Evolutionary conservation across 306 rosid species (phyloP), one percentile per base, ranked within the genome.

Genomic region (Sesbania bispinosa): DNA sequence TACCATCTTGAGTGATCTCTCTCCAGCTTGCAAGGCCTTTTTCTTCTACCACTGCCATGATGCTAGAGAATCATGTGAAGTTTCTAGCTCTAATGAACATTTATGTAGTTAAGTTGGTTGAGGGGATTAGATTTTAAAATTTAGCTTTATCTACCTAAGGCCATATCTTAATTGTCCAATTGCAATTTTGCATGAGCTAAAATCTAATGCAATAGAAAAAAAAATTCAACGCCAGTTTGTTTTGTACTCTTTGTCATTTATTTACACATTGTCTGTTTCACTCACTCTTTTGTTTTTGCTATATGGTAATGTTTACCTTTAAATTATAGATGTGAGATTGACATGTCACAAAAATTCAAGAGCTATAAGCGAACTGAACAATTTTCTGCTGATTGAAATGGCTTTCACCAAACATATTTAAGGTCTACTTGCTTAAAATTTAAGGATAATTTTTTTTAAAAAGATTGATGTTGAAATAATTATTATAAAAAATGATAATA

Each of bases 1-100:
- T 77, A 23, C 79, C 82, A 72, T 81, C 82, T 67, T 77, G 21
- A 29, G 85, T 81, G 76, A 36, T 67, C 76, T 15, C 67, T 77
- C 33, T 36, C 1, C 51, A n/a, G n/a, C n/a, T n/a, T n/a, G n/a
- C n/a, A n/a, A 6, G 33, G 19, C 76, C 69, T 13, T 77, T 71
- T 67, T 81, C 85, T 71, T 71, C 81, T 46, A 35, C 54, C 53
- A 30, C 26, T 65, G 9, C 62, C 85, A 71, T 77, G 52, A 50
- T 51, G 42, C 13, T 69, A 4, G 5, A 60, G 5, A 62, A 38
- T 45, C 3, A 19, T 59, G 26, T 66, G 42, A 15, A 30, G 29
- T 54, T 54, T 66, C 35, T 42, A 65, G 33, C 60, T 43, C n/a
- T 30, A 7, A 41, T 43, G 5, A 53, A 32, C 74, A 1, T 33